Evolutionary conservation across 805 yeast species (phyloP), one percentile per base, ranked within the genome.

Genomic region (Cyberlindnera petersonii): DNA sequence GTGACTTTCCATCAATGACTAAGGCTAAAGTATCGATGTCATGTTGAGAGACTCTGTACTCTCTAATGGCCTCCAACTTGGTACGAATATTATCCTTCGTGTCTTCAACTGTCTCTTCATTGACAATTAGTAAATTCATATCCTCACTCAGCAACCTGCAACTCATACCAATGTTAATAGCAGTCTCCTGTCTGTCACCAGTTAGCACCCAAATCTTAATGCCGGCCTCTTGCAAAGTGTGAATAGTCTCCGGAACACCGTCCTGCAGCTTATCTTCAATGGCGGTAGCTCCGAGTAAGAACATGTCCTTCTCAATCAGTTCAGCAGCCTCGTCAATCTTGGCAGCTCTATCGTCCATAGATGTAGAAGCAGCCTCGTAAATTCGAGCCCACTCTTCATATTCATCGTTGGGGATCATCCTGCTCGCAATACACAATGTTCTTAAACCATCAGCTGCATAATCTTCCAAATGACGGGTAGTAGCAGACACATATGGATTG

Each of bases 101-200:
- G n/a, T 75, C 95, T 26, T 78, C 86, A 46, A 79, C 80, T 2
- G 77, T 72, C 26, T 82, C 89, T 60, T 93, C 98, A 58, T 93
- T 93, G 26, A 93, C 81, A 44, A 91, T 79, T 49, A 93, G 69
- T 45, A 93, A 64, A 50, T 87, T 89, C 99, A 93, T 93, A 55
- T 93, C 98, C 60, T 93, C 99, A 56, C 93, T 82, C 33, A 93
- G 64, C 32, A 93, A 69, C 57, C 86, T 87, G 69, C 98, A 94
- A 53, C 96, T 86, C 97, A 93, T 88, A 44, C 98, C 99, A 56
- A 93, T 93, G 60, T 93, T 93, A 49, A 93, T 85, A 1, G 99
- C 99, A 11, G 99, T 93, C 61, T 93, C 99, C 60, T 94, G 99
- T 61, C 96, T 76, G 59, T 93, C 99, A 52, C 99, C 99, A 3